Evolutionary conservation across 768 basidiomycete species (phyloP), one percentile per base, ranked within the genome.

Genomic region (Xanthoconium purpureum): DNA sequence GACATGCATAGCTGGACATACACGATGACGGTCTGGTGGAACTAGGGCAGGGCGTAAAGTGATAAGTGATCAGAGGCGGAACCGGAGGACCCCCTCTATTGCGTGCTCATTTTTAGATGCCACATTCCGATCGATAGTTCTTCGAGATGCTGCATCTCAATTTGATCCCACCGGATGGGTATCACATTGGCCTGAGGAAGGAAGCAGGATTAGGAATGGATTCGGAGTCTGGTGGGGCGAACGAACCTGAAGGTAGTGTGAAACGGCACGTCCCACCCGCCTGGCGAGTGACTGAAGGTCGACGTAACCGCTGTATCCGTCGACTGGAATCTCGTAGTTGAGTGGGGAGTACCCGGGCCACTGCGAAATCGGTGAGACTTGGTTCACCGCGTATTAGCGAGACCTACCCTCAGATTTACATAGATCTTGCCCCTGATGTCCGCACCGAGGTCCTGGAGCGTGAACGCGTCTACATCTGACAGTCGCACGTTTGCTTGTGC

Each of bases 311-410:
- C 82, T 80, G 63, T 85, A 86, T 12, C 78, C 78, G 61, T 88
- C 85, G 43, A 89, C 72, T 1, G 88, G 88, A 43, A 90, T 83
- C 65, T 89, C 85, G 60, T 89, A 90, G 40, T 85, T 88, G 69
- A 88, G 78, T 10, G 87, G 79, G 40, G 78, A 70, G 63, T 88
- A 88, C 1, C 87, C 87, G 42, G 80, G 75, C 87, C 87, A 90
- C 88, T 89, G 17, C 28, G 40, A 32, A 50, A 29, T 13, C 36
- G 33, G 44, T 58, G 47, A 56, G 51, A 17, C 47, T 37, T 28
- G 44, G 18, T 14, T 40, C 48, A 45, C 28, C 1, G 32, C 11
- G 54, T 17, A 20, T n/a, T 35, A 45, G 10, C 36, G 35, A 44
- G 18, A 74, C 82, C 42, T 63, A 85, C 88, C 72, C 80, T 80